Base-by-base conservation (phyloP, 2,329 filamentous ascomycete species). In the Paraphaeosphaeria sporulosa region DNA sequence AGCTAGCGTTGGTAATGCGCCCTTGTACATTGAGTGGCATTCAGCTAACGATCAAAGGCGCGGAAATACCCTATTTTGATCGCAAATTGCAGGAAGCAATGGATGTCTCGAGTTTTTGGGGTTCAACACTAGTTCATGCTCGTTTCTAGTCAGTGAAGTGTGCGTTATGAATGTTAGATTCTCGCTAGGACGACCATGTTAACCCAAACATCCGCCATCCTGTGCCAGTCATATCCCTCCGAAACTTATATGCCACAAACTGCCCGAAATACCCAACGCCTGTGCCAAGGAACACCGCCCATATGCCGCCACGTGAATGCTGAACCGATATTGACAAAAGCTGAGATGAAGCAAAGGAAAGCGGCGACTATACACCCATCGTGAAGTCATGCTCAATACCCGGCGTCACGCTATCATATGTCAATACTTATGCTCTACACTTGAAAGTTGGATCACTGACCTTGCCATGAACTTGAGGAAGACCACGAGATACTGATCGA, bases 321-420 rank as follows among this genome's bases (percentile, higher is more conserved):
- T 36, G 44, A 52, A 58, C 13, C 25, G 13, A 36, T 42, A 17
- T 40, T 46, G 32, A 49, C 7, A 38, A 42, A 38, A 25, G 23
- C 54, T n/a, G 30, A 30, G 21, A 32, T 36, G 4, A 46, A 54
- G 19, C 2, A 53, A 40, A 46, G 57, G 84, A 53, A 40, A 40
- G 38, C 30, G 23, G 42, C 27, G 51, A 44, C 42, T 83, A 97
- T 42, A 97, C 89, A 6, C 93, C 92, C 93, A 97, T 97, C 0
- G 94, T 98, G 78, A 96, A 97, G 77, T 98, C 94, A 78, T 97
- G 93, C 80, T 98, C 94, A 78, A 99, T 98, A 50, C 94, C 94
- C 6, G 95, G 95, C 17, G 94, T 98, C 47, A 99, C 95, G 71
- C 76, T 95, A 36, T 90, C 23, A 19, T 83, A 92, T 92, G 78